These are phyloP conservation scores for Saccharomycopsis fodiens DNA, from an alignment of 805 yeast genomes.

Conservation along the genomic window DNA sequence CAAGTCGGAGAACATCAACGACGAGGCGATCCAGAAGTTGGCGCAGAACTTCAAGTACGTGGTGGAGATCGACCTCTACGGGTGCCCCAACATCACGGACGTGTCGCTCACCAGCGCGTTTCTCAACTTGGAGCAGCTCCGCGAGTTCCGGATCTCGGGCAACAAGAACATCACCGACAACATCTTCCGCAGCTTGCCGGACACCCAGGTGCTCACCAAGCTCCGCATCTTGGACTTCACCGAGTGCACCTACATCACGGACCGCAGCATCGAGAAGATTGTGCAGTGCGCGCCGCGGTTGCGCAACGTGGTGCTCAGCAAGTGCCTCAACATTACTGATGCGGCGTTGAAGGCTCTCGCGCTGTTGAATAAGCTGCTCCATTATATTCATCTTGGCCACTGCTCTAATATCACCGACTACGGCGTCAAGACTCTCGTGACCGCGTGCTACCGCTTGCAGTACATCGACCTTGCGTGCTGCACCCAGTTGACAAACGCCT, in stretches of 20 bases:
- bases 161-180: constrained; percentile 63
- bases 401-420: constrained; percentile 84
- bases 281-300: constrained; percentile 75
- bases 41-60: constrained; percentile 68
- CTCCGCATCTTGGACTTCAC: constrained; percentile 81
- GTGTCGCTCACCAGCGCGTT: constrained; percentile 50
- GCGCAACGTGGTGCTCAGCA: constrained; percentile 81
- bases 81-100: constrained; percentile 69
- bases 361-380: constrained; percentile 68
- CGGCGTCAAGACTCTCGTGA: constrained; percentile 70
- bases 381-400: constrained; percentile 89
- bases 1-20: constrained; percentile 59
- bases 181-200: constrained; percentile 49
- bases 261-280: constrained; percentile 63
- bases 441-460: constrained; percentile 75
- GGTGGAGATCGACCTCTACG: constrained; percentile 86
- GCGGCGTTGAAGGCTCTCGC: constrained; percentile 65
- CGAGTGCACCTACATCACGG: constrained; percentile 74
- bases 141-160: constrained; percentile 79
- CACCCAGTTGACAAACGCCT: constrained; percentile 74
- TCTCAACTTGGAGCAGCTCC: constrained; percentile 54
- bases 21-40: constrained; percentile 50
- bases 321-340: constrained; percentile 84
- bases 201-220: constrained; percentile 45
- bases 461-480: constrained; percentile 96